Evolutionary conservation across 176 grass and related monocot genomes (phyloP), one percentile per base, ranked within the genome.

Genomic region (Miscanthus lutarioriparius): DNA sequence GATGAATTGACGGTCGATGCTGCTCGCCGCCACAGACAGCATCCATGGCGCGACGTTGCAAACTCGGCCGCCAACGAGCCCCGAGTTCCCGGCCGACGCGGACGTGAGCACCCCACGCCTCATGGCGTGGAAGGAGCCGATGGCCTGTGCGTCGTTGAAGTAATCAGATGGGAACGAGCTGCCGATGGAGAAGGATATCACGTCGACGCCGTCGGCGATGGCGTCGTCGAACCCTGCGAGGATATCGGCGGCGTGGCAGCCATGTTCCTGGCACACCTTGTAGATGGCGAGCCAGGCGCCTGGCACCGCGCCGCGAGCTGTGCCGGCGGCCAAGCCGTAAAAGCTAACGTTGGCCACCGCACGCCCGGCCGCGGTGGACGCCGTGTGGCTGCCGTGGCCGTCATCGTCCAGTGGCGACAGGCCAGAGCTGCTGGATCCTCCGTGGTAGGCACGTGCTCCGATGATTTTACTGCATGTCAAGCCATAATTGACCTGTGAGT

Each of bases 11-110:
- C 88, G 64, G 14, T 90, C 88, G 12, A 26, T 82, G 78, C 44
- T 90, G 72, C 88, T 85, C 6, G 78, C 88, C 2, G 68, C 83
- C 9, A 80, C 44, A 7, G 78, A 61, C 12, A 85, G 10, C 65
- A 85, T 59, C 87, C 87, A 89, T 0, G 87, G 87, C 49, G 83
- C 83, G 23, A 85, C 64, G 28, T 90, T 85, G 14, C 7, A 17
- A 11, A 89, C 77, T 0, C 4, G 13, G 17, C 22, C n/a, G 1
- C 9, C 63, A 0, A 0, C 1, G 3, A 70, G 67, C 19, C 8
- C 67, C 2, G 36, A n/a, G 67, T 70, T 70, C 16, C 67, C 36
- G 20, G 67, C 67, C 17, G 36, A 4, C 1, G 67, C 3, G 3
- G 67, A 70, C 19, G 36, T 70, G 36, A 70, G 7, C 67, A 70